These are phyloP conservation scores for Chenopodium quinoa DNA, from an alignment of 148 eudicot species.

Conservation along the genomic window DNA sequence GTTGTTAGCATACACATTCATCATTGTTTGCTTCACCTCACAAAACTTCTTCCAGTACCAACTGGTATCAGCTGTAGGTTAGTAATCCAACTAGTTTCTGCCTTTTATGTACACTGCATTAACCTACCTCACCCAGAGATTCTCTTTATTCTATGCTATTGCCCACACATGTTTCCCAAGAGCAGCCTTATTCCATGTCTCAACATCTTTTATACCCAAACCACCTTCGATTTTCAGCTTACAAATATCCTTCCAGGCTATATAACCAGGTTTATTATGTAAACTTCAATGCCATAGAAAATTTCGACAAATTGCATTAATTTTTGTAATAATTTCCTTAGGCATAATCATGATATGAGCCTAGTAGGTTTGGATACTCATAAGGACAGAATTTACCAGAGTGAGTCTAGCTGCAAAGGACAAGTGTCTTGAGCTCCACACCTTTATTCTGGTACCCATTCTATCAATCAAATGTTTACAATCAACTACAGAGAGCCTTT, in stretches of 20 bases:
- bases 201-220: not conserved
- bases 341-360: not conserved
- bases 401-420: too few relatives aligned
- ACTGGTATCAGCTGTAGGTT: not conserved
- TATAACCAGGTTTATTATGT: not conserved
- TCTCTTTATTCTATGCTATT: not conserved
- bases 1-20: too few relatives aligned
- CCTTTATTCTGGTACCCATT: too few relatives aligned
- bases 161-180: not conserved
- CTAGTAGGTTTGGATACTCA: too few relatives aligned
- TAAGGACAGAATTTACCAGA: too few relatives aligned
- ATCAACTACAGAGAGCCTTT: too few relatives aligned
- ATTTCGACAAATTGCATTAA: not conserved
- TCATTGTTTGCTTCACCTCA: too few relatives aligned
- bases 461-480: too few relatives aligned
- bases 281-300: not conserved
- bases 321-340: not conserved
- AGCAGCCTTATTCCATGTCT: not conserved
- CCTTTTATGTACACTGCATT: too few relatives aligned
- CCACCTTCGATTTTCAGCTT: not conserved
- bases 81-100: not conserved
- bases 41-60: not conserved
- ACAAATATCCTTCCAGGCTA: not conserved
- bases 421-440: too few relatives aligned
- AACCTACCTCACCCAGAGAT: not conserved